phyloP scores from a whole-genome alignment of 148 eudicot species.

The Polygonum maritimum region DNA sequence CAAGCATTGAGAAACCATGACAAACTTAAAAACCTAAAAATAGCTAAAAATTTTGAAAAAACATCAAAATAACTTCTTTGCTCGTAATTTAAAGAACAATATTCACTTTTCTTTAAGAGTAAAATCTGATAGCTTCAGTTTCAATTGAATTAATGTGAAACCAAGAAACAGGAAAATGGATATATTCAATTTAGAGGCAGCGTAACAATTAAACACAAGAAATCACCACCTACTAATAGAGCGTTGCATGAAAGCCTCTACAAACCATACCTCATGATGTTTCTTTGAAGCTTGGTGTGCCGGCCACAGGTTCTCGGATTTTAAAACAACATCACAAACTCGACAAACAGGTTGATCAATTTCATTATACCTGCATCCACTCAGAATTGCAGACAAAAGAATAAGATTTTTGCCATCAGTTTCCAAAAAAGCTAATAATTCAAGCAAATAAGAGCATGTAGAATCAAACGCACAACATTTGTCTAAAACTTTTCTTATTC shows the following conservation, averaged over 20 bases:
- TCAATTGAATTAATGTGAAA: background rate
- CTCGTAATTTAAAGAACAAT: background rate
- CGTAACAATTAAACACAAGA: background rate
- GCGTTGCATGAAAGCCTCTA: background rate
- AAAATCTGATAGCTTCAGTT: background rate
- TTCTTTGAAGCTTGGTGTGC: conserved; percentile 85
- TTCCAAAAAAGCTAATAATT: background rate
- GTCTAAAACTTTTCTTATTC: background rate
- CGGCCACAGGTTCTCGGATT: conserved; percentile 79
- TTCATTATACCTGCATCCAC: conserved; percentile 70
- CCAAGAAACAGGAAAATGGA: background rate
- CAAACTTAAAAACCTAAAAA: background rate
- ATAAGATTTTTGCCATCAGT: background rate
- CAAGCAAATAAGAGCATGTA: background rate
- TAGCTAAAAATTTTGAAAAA: background rate
- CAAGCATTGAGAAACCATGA: background rate
- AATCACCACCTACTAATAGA: background rate
- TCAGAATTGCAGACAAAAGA: background rate
- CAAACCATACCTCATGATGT: conserved; percentile 64
- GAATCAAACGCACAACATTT: background rate
- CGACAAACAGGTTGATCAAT: conserved; percentile 79
- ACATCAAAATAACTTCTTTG: background rate
- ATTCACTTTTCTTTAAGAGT: background rate
- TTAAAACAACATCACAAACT: conserved; percentile 68
- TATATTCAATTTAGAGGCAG: background rate